Base-by-base conservation (phyloP, 805 yeast genomes). In the Barnettozyma sp. region DNA sequence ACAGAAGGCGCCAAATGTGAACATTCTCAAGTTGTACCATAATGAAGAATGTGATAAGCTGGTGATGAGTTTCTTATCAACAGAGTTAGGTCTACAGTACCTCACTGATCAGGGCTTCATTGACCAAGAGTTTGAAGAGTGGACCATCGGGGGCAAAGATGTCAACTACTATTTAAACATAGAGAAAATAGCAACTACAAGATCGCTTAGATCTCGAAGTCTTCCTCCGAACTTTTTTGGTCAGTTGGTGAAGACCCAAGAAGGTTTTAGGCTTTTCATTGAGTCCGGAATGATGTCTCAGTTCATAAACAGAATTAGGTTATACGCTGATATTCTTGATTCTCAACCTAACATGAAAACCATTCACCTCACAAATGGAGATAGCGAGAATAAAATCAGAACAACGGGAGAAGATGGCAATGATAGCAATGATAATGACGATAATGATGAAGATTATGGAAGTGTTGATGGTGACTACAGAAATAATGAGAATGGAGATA, bases 191-290 rank as follows among this genome's bases (percentile, higher is more conserved):
- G 12, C 23, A 42, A 25, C 19, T 46, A 30, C 30, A 53, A 41
- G 44, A 44, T 24, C 25, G 33, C 9, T 18, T 16, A 43, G 41
- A 39, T 33, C 11, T 30, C 38, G 26, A 40, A 51, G 27, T 33
- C 50, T 65, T 14, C 86, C 87, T 1, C 58, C 70, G 18, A 88
- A 84, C 52, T 83, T 90, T 48, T 86, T 84, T 56, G 83, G 85
- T 12, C 84, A 79, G 48, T 63, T 90, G 31, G 81, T 85, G 1
- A 73, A 79, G 36, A 85, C 96, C 0, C 81, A 73, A 39, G 90
- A 83, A 40, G 97, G 97, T 0, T 66, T 84, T 36, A 65, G 67
- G 18, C 60, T 79, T 33, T 65, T 90, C 31, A 65, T 71, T 21
- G 62, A 70, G 22, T 66, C 66, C 28, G 74, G 73, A 8, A 68